phyloP scores from a whole-genome alignment of 2,329 filamentous ascomycete genomes.

The Pyrenophora graminea region DNA sequence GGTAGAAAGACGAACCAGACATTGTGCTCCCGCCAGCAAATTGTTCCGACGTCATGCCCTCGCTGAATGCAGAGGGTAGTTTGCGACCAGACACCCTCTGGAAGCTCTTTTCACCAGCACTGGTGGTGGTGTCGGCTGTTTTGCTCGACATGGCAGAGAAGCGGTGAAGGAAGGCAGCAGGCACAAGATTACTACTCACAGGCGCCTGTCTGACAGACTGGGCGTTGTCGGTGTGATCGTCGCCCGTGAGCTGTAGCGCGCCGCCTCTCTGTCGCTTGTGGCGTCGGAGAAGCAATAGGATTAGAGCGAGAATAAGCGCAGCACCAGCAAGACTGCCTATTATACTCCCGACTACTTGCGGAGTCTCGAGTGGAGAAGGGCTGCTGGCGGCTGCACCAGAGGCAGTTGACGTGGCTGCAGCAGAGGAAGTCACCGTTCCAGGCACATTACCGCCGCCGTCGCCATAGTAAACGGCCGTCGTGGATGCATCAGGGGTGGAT shows the following conservation, averaged over 20 bases:
- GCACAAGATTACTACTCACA: constrained; percentile 44
- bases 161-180: constrained; percentile 45
- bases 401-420: constrained; percentile 18
- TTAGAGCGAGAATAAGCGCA: constrained; percentile 55
- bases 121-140: constrained; percentile 44
- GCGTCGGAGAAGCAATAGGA: constrained; percentile 59
- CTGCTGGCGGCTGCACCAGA: constrained; percentile 13
- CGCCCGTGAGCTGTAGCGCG: constrained; percentile 37
- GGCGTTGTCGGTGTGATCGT: constrained; percentile 29
- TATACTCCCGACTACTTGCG: constrained; percentile 64
- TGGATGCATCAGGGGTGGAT: constrained; percentile 14
- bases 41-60: constrained; percentile 51
- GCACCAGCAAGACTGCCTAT: constrained; percentile 64
- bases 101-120: constrained; percentile 50
- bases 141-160: constrained; percentile 47
- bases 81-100: constrained; percentile 55
- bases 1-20: constrained; percentile 50
- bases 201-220: constrained; percentile 47
- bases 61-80: constrained; percentile 54
- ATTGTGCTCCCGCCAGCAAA: constrained; percentile 38
- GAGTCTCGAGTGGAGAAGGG: constrained; percentile 49
- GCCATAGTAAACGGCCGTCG: constrained; percentile 14
- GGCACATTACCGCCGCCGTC: constrained; percentile 21
- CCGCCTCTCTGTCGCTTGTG: constrained; percentile 49
- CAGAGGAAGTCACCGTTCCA: constrained; percentile 20